Percentiles rank a stretch among this genome's conserved stretches.
Evolutionary conservation across 345 rosid species (phyloP).

Genomic region (Pugionium cornutum): DNA sequence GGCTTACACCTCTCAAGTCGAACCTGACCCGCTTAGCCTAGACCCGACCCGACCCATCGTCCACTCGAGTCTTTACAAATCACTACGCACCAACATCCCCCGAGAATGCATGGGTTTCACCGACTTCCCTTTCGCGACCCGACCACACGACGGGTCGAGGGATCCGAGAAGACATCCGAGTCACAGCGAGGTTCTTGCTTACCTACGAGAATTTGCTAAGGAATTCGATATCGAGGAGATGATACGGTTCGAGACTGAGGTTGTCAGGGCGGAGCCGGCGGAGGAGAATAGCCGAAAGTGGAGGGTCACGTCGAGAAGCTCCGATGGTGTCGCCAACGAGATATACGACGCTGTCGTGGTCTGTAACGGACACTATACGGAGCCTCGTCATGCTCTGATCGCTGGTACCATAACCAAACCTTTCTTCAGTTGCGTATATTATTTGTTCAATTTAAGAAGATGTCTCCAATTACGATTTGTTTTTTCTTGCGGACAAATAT

Average conservation of each 20-base stretch:
- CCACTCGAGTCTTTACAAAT: slow-evolving; percentile 71
- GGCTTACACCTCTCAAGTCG: slow-evolving; percentile 67
- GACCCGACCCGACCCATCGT: slow-evolving; percentile 61
- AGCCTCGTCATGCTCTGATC: slow-evolving; percentile 69
- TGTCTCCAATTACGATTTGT: too few relatives aligned
- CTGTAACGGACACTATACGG: slow-evolving; percentile 74
- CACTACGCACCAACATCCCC: slow-evolving; percentile 87
- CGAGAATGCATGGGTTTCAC: slow-evolving; percentile 83
- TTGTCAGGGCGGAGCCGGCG: slow-evolving; percentile 37
- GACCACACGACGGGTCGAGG: slow-evolving; percentile 36
- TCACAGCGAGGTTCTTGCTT: slow-evolving; percentile 69
- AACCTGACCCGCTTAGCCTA: slow-evolving; percentile 69
- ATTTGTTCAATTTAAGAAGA: neutral
- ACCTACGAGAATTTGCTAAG: slow-evolving; percentile 59
- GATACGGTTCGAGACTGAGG: slow-evolving; percentile 71
- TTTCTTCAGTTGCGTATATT: slow-evolving; percentile 12
- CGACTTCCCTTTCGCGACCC: slow-evolving; percentile 67
- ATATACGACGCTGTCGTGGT: slow-evolving; percentile 69
- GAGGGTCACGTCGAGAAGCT: slow-evolving; percentile 53
- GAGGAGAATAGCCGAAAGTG: slow-evolving; percentile 48
- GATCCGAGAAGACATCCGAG: slow-evolving; percentile 80
- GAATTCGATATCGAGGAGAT: slow-evolving; percentile 67
- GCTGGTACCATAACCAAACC: slow-evolving; percentile 46
- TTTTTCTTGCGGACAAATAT: too few relatives aligned
- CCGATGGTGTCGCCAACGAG: slow-evolving; percentile 36